These are phyloP conservation scores for Apiospora phragmitis DNA, from an alignment of 2,329 filamentous ascomycete species.

Conservation along the genomic window DNA sequence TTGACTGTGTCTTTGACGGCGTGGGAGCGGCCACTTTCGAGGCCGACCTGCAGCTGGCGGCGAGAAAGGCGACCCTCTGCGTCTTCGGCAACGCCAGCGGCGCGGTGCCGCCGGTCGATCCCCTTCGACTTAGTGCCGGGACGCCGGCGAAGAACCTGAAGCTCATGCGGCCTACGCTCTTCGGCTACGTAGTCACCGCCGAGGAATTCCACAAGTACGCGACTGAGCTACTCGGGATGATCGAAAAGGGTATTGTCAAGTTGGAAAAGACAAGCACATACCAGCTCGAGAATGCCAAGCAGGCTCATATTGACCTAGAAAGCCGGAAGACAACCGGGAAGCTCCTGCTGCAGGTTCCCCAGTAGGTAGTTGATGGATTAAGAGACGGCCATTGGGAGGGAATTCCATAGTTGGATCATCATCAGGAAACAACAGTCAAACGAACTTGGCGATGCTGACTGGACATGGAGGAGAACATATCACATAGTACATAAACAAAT, in stretches of 20 bases:
- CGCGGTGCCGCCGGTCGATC: constrained; percentile 67
- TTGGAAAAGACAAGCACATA: constrained; percentile 74
- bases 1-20: constrained; percentile 79
- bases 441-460: background rate
- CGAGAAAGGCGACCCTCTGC: constrained; percentile 74
- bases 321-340: constrained; percentile 83
- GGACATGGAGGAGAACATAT: no score
- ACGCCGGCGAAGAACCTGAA: constrained; percentile 66
- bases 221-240: constrained; percentile 71
- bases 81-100: constrained; percentile 82
- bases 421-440: background rate
- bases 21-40: constrained; percentile 88
- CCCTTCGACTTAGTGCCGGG: constrained; percentile 54
- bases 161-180: constrained; percentile 72
- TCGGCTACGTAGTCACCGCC: constrained; percentile 67
- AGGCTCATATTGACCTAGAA: constrained; percentile 78
- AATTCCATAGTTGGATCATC: background rate
- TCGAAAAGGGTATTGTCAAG: constrained; percentile 60
- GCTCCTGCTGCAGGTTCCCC: constrained; percentile 57
- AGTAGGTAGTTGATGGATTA: constrained; percentile 18
- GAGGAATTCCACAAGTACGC: constrained; percentile 73
- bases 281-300: constrained; percentile 68
- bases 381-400: background rate
- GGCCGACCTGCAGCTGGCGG: constrained; percentile 70
- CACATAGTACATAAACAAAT: no score